Conservation (phyloP, 768 basidiomycete genomes). For the Clathrus columnatus region DNA sequence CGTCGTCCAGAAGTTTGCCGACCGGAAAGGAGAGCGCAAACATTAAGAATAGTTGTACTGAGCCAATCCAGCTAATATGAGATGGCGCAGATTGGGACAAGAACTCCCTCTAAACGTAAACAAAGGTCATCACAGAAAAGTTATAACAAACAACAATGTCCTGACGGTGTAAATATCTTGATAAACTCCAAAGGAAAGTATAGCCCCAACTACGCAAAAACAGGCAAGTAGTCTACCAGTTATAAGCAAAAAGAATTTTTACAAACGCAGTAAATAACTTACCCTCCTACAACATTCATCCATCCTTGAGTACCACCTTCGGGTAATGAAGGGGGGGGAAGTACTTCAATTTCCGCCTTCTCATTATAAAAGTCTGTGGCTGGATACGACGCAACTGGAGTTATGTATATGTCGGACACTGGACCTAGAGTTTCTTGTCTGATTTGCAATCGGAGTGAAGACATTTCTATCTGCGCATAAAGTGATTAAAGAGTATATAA, state of each 20-base stretch:
- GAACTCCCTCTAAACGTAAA: neutral
- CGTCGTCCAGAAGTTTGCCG: neutral
- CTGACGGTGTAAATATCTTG: neutral
- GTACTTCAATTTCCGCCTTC: neutral
- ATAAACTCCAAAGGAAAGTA: neutral
- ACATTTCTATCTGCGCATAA: neutral
- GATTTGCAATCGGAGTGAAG: neutral
- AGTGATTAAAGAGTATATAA: neutral
- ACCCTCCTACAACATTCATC: neutral
- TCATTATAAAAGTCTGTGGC: neutral
- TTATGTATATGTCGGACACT: neutral
- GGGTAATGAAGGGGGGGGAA: neutral
- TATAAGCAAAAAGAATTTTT: neutral
- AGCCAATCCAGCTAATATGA: neutral
- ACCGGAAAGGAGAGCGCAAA: neutral
- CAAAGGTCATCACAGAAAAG: neutral
- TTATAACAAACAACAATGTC: neutral
- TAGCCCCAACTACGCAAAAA: neutral
- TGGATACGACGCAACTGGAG: neutral
- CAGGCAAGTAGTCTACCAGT: neutral
- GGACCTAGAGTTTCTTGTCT: neutral
- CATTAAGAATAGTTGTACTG: neutral
- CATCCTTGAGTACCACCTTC: neutral
- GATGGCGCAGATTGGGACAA: neutral
- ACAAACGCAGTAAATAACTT: no score